Evolutionary conservation across 495 filamentous ascomycete species (phyloP).

Genomic region (Lepidopterella palustris): DNA sequence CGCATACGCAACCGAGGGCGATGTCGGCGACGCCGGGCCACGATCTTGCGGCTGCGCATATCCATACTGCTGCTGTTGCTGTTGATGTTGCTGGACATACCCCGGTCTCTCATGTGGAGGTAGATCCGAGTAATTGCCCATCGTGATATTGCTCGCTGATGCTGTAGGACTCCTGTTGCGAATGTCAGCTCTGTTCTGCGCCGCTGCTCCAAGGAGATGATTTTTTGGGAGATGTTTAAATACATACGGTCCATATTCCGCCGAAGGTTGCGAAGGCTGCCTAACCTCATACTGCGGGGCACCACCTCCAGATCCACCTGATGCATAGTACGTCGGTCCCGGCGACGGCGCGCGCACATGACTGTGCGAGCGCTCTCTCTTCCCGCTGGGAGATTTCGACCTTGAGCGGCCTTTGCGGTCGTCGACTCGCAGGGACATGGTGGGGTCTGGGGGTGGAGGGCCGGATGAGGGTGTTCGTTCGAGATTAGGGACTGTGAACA

Average conservation of each 20-base stretch:
- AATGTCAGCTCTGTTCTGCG: background rate
- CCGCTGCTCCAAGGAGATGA: background rate
- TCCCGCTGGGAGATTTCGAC: slow-evolving; percentile 26
- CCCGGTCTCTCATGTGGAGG: slow-evolving; percentile 35
- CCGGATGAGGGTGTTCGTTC: too few relatives aligned
- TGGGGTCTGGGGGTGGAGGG: background rate
- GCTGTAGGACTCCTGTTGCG: background rate
- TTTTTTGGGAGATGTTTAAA: too few relatives aligned
- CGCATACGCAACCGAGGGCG: background rate
- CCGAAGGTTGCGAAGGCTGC: slow-evolving; percentile 21
- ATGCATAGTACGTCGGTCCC: slow-evolving; percentile 14
- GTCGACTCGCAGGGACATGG: slow-evolving; percentile 26
- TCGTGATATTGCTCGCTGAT: slow-evolving; percentile 26
- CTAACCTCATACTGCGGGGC: slow-evolving; percentile 27
- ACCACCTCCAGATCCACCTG: slow-evolving; percentile 9
- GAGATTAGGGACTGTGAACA: too few relatives aligned
- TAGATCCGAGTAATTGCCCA: slow-evolving; percentile 34
- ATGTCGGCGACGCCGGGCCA: slow-evolving; percentile 3
- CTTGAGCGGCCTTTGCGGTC: slow-evolving; percentile 26
- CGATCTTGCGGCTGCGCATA: slow-evolving; percentile 7
- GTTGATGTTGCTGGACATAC: slow-evolving; percentile 27
- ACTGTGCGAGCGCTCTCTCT: slow-evolving; percentile 24
- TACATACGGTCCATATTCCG: slow-evolving; percentile 12
- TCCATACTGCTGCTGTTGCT: slow-evolving; percentile 19
- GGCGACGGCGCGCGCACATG: slow-evolving; percentile 28